These are phyloP conservation scores for Rhizopogon vinicolor DNA, from an alignment of 768 basidiomycete genomes.

Conservation along the genomic window DNA sequence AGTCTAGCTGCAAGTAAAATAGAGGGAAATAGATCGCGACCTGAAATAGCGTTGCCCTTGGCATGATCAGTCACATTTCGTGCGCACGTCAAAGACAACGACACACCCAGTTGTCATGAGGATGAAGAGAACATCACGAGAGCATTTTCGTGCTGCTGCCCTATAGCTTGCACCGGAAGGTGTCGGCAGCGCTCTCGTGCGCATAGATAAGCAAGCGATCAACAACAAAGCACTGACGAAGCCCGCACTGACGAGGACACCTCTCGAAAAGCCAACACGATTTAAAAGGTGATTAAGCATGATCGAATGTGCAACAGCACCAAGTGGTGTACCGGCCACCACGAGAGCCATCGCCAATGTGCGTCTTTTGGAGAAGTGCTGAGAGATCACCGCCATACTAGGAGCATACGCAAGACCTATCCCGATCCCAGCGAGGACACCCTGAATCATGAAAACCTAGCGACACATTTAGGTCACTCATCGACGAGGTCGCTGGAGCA, in stretches of 20 bases:
- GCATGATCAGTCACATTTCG: background rate
- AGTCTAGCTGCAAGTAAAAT: constrained; percentile 56
- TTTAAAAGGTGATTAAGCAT: constrained; percentile 48
- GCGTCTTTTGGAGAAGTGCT: constrained; percentile 38
- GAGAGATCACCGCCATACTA: constrained; percentile 35
- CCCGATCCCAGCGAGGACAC: constrained; percentile 35
- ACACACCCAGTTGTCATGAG: constrained; percentile 19
- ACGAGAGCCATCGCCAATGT: constrained; percentile 41
- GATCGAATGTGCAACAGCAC: constrained; percentile 54
- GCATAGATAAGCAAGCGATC: constrained; percentile 34
- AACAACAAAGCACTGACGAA: constrained; percentile 33
- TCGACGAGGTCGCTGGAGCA: background rate
- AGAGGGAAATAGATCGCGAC: constrained; percentile 45
- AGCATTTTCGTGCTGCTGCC: constrained; percentile 17
- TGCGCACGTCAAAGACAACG: background rate
- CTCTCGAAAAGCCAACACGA: constrained; percentile 38
- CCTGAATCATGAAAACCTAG: constrained; percentile 42
- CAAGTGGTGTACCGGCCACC: constrained; percentile 45
- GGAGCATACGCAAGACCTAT: constrained; percentile 43
- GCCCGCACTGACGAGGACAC: constrained; percentile 34
- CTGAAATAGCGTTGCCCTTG: constrained; percentile 15
- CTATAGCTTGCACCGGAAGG: constrained; percentile 6
- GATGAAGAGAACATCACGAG: constrained; percentile 18
- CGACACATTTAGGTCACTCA: background rate
- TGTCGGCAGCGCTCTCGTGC: constrained; percentile 27